Percentiles rank a stretch among this genome's conserved stretches.
Conservation (phyloP, 805 yeast genomes). For the Gaillardinia entomophila region DNA sequence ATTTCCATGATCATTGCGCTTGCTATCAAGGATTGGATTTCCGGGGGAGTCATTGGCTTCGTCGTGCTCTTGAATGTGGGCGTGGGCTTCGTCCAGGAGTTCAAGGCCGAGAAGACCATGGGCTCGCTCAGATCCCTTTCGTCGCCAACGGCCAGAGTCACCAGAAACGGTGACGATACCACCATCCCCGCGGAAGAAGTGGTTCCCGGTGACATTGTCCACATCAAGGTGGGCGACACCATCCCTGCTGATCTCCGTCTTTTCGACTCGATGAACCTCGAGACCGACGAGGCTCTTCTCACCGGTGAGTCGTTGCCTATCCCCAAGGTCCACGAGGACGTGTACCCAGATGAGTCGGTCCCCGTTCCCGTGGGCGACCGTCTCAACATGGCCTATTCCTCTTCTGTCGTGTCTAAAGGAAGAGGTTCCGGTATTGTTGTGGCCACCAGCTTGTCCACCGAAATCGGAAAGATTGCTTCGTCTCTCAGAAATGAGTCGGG, state of each 20-base stretch:
- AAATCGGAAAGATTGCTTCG: conserved; percentile 69
- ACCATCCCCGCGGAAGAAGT: conserved; percentile 58
- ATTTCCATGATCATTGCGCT: conserved; percentile 67
- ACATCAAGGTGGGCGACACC: conserved; percentile 65
- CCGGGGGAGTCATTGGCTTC: conserved; percentile 74
- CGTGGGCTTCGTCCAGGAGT: conserved; percentile 68
- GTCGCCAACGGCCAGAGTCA: conserved; percentile 65
- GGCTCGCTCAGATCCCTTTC: conserved; percentile 61
- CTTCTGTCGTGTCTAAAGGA: conserved; percentile 69
- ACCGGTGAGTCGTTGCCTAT: conserved; percentile 67
- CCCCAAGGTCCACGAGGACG: conserved; percentile 42
- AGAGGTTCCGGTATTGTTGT: conserved; percentile 66
- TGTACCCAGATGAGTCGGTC: conserved; percentile 24
- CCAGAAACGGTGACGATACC: conserved; percentile 47
- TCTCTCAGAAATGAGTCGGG: conserved; percentile 43
- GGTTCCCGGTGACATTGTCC: conserved; percentile 70
- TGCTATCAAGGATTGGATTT: conserved; percentile 72
- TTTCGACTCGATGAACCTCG: conserved; percentile 54
- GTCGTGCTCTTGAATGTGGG: conserved; percentile 59
- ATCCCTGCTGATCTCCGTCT: conserved; percentile 70
- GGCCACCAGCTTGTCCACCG: conserved; percentile 65
- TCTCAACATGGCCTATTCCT: conserved; percentile 63
- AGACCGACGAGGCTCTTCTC: conserved; percentile 62
- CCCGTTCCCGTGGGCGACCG: conserved; percentile 67
- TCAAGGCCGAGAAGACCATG: conserved; percentile 75